Conservation (phyloP, 805 yeast genomes). For the Brettanomyces sp. region DNA sequence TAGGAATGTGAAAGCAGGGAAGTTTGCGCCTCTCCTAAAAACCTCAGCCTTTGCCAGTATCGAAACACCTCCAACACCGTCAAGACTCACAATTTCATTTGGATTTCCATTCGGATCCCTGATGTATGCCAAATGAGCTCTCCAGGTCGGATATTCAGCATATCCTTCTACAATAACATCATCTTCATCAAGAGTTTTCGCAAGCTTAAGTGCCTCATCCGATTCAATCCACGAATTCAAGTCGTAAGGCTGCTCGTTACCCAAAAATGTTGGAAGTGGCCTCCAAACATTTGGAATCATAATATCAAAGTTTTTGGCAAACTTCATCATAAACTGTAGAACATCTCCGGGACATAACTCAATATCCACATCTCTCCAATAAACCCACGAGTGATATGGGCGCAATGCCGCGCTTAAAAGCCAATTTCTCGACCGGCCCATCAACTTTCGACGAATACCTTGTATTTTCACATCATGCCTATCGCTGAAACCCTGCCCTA, state of each 20-base stretch:
- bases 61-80: slow-evolving; percentile 85
- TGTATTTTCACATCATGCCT: slow-evolving; percentile 80
- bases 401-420: slow-evolving; percentile 61
- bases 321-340: slow-evolving; percentile 63
- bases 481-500: slow-evolving; percentile 79
- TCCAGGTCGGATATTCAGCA: slow-evolving; percentile 79
- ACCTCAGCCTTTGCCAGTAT: slow-evolving; percentile 66
- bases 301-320: slow-evolving; percentile 50
- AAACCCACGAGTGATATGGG: slow-evolving; percentile 85
- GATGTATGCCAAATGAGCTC: slow-evolving; percentile 71
- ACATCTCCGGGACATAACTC: slow-evolving; percentile 76
- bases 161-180: slow-evolving; percentile 86
- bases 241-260: slow-evolving; percentile 90
- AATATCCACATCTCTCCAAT: slow-evolving; percentile 84
- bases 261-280: slow-evolving; percentile 87
- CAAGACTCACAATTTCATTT: slow-evolving; percentile 57
- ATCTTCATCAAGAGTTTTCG: slow-evolving; percentile 58
- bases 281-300: slow-evolving; percentile 92
- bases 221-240: slow-evolving; percentile 95
- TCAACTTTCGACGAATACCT: slow-evolving; percentile 72
- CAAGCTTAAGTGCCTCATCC: slow-evolving; percentile 61
- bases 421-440: slow-evolving; percentile 89
- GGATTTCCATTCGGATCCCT: slow-evolving; percentile 54
- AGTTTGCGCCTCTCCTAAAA: slow-evolving; percentile 71
- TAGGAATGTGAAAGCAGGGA: slow-evolving; percentile 76